Percentiles rank a stretch among this genome's conserved stretches.
phyloP scores from a whole-genome alignment of 805 yeast genomes.

The Suhomyces vadensis region DNA sequence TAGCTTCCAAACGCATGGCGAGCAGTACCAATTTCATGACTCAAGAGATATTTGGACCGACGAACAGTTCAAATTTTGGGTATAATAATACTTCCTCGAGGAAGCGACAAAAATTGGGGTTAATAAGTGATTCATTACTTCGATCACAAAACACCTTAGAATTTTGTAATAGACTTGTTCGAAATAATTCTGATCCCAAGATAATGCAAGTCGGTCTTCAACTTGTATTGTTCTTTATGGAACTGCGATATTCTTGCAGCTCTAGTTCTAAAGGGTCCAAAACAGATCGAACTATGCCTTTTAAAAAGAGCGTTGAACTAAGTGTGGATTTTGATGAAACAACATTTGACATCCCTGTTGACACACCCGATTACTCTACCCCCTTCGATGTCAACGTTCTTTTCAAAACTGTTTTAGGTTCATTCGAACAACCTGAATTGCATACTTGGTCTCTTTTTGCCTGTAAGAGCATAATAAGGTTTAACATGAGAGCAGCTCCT shows the following conservation, averaged over 20 bases:
- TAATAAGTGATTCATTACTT: constrained; percentile 21
- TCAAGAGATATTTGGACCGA: neutral
- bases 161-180: constrained; percentile 28
- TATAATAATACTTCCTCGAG: neutral
- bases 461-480: constrained; percentile 16
- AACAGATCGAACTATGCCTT: neutral
- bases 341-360: constrained; percentile 13
- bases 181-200: constrained; percentile 14
- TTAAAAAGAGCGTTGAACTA: neutral
- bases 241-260: no score
- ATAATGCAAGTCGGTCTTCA: constrained; percentile 26
- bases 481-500: neutral
- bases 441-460: constrained; percentile 29
- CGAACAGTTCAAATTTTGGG: neutral
- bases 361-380: neutral
- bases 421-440: constrained; percentile 22
- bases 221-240: constrained; percentile 22
- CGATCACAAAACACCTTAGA: constrained; percentile 21
- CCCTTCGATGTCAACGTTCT: constrained; percentile 11
- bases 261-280: neutral
- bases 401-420: constrained; percentile 17
- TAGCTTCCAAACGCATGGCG: neutral
- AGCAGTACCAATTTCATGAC: neutral
- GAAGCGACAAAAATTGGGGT: constrained; percentile 31
- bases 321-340: constrained; percentile 1